These are phyloP conservation scores for Fusarium chlamydosporum DNA, from an alignment of 2,329 filamentous ascomycete species.

Conservation along the genomic window DNA sequence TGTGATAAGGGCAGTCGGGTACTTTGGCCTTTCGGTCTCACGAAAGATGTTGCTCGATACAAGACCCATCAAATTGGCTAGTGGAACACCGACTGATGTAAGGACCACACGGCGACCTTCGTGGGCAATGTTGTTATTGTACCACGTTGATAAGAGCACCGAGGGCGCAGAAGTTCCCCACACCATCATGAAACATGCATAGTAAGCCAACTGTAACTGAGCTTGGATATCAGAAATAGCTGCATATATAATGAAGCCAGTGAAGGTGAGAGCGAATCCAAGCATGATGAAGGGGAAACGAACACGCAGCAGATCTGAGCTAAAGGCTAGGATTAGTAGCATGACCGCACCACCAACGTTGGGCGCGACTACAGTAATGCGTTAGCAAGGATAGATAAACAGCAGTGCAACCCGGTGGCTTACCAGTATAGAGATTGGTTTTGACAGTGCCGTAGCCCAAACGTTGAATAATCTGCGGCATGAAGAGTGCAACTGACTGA, in stretches of 20 bases:
- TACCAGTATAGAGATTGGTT: constrained; percentile 24
- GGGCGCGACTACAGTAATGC: background rate
- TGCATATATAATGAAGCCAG: constrained; percentile 25
- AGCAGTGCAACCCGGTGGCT: background rate
- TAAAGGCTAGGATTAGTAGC: constrained; percentile 22
- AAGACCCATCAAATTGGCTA: constrained; percentile 61
- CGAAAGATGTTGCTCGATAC: constrained; percentile 78
- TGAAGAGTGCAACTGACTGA: constrained; percentile 20
- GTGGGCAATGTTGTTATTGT: background rate
- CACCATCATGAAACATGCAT: constrained; percentile 30
- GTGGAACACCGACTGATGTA: constrained; percentile 4
- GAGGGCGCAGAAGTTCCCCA: constrained; percentile 24
- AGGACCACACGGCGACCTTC: background rate
- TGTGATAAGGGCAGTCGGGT: constrained; percentile 74
- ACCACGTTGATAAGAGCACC: constrained; percentile 17
- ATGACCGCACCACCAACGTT: constrained; percentile 25
- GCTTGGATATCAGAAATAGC: constrained; percentile 23
- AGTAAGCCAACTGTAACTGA: constrained; percentile 16
- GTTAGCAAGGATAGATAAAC: background rate
- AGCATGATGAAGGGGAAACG: constrained; percentile 25
- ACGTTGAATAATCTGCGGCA: constrained; percentile 26
- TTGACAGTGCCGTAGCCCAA: constrained; percentile 18
- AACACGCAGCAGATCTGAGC: constrained; percentile 18
- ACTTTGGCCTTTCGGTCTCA: constrained; percentile 73
- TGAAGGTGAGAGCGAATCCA: constrained; percentile 8